These are phyloP conservation scores for Misopates orontium DNA, from an alignment of 257 asterid species.

Conservation along the genomic window DNA sequence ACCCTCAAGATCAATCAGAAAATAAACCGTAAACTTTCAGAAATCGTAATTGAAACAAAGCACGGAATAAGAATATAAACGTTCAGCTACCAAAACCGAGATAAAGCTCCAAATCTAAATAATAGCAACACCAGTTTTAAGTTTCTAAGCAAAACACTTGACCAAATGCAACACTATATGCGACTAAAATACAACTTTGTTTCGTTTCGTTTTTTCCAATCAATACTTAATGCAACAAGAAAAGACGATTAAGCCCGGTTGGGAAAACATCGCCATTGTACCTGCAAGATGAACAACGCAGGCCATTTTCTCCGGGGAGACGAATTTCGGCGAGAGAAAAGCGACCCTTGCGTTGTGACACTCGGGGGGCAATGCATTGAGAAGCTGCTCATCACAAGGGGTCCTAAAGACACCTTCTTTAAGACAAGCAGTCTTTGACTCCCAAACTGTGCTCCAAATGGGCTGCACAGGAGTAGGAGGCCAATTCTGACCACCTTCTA, in stretches of 20 bases:
- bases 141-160: neutral
- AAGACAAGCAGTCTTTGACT: conserved; percentile 65
- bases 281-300: conserved; percentile 99
- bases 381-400: conserved; percentile 76
- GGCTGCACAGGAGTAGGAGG: conserved; percentile 76
- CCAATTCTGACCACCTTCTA: conserved; percentile 74
- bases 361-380: conserved; percentile 91
- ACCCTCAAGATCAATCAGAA: neutral
- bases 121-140: neutral
- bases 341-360: conserved; percentile 84
- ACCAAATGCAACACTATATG: no score
- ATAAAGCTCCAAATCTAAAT: neutral
- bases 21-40: neutral
- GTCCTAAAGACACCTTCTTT: conserved; percentile 86
- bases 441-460: conserved; percentile 88
- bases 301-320: conserved; percentile 61
- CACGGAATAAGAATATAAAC: neutral
- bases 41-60: neutral
- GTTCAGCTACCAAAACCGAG: neutral
- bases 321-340: conserved; percentile 72
- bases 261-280: conserved; percentile 23
- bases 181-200: no score
- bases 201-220: neutral
- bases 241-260: no score
- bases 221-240: no score